Evolutionary conservation across 139 green algal genomes (phyloP), one percentile per base, ranked within the genome.

Genomic region (Yamagishiella unicocca): DNA sequence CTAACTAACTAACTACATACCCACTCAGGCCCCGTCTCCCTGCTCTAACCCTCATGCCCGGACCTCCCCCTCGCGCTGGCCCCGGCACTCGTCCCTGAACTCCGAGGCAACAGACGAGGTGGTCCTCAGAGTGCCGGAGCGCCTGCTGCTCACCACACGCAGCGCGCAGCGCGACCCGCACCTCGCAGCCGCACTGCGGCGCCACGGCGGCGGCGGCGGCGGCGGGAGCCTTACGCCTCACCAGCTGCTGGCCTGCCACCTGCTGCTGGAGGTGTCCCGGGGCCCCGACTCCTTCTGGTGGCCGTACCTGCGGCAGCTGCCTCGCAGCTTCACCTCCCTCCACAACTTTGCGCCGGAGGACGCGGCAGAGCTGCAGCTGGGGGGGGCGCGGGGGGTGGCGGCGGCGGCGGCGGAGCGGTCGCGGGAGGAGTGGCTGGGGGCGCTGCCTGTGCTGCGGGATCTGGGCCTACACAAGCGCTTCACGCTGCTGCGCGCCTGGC

Each of bases 271-370:
- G 76, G 58, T 90, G 0, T 89, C 90, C 40, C 95, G 94, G 64
- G 91, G 91, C 0, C 12, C 72, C 0, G 45, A 29, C 43, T 96
- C 91, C 10, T 89, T 87, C 70, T 98, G 95, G 95, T 12, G 24
- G 9, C 90, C 88, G 2, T 98, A 98, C 91, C 61, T 98, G 2
- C 40, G n/a, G n/a, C 85, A 92, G 75, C 91, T 98, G 43, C 95
- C 95, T 0, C 83, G 68, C 0, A 73, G 31, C 38, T 97, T 96
- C 90, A 91, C 90, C 45, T 94, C 91, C 0, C 68, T 95, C 19
- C 67, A 73, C 35, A 88, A 81, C 84, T 95, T 93, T 42, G 38
- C 68, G 0, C 1, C 90, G 4, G 58, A 46, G 12, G 89, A 94
- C 2, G 71, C 82, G 14, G 43, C 40, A 21, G 90, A 45, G 25